These are phyloP conservation scores for Torulaspora globosa DNA, from an alignment of 1,139 yeast genomes.

Conservation along the genomic window DNA sequence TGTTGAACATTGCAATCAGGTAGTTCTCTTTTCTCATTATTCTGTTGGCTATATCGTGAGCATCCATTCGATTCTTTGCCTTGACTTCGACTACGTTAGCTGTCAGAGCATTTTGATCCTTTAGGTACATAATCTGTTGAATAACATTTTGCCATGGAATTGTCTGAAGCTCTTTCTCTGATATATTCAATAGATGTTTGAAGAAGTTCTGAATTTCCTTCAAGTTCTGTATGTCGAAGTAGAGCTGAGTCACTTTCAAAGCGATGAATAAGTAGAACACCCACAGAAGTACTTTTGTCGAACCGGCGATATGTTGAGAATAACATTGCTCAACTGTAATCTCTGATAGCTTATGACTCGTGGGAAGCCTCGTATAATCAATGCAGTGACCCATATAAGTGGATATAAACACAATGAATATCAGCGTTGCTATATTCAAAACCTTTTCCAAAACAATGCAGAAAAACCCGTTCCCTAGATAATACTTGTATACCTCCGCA, in stretches of 20 bases:
- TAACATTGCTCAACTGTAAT: slow-evolving; percentile 63
- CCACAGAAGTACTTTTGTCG: slow-evolving; percentile 57
- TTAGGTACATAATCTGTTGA: slow-evolving; percentile 65
- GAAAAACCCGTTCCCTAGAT: slow-evolving; percentile 75
- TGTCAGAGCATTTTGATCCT: slow-evolving; percentile 68
- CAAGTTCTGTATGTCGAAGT: slow-evolving; percentile 40
- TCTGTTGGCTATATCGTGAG: slow-evolving; percentile 91
- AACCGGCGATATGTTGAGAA: slow-evolving; percentile 42
- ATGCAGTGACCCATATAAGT: slow-evolving; percentile 82
- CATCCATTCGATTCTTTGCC: slow-evolving; percentile 72
- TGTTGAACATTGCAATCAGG: slow-evolving; percentile 82
- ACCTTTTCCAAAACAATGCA: slow-evolving; percentile 66
- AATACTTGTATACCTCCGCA: slow-evolving; percentile 77
- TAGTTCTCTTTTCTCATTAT: slow-evolving; percentile 95
- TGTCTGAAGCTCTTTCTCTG: slow-evolving; percentile 82
- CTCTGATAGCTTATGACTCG: slow-evolving; percentile 40
- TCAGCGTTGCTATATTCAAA: slow-evolving; percentile 65
- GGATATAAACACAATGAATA: slow-evolving; percentile 73
- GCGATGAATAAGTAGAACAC: slow-evolving; percentile 56
- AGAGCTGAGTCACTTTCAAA: slow-evolving; percentile 58
- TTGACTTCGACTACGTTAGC: slow-evolving; percentile 55
- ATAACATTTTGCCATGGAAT: slow-evolving; percentile 90
- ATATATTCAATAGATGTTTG: slow-evolving; percentile 57
- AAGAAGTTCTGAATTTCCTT: slow-evolving; percentile 39
- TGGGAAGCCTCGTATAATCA: slow-evolving; percentile 51